Evolutionary conservation across 257 asterid species (phyloP), one percentile per base, ranked within the genome.

Genomic region (Nicotiana paniculata): DNA sequence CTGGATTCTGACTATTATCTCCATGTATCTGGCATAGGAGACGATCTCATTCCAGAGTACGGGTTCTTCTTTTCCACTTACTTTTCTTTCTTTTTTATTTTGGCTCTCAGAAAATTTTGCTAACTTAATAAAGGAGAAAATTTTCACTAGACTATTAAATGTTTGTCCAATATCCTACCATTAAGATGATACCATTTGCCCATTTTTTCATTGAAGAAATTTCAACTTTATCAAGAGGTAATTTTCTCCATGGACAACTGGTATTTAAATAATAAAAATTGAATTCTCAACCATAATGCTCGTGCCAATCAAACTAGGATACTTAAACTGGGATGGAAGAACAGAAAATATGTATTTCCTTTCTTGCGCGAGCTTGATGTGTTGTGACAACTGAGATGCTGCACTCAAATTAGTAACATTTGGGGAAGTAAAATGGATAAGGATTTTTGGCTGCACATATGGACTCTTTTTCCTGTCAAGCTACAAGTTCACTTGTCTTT

Each of bases 1-100:
- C 88, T 96, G 92, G 99, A 96, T 88, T 94, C 99, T 76, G 99
- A 96, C 90, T 96, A 96, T 86, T 96, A 96, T 89, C 99, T 96
- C 85, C 99, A 96, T 82, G 97, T 94, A 67, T 96, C 99, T 59
- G 98, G 98, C 74, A 87, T 92, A 79, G 98, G 97, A 83, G 99
- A 94, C 81, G 98, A 96, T 88, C 77, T 92, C 81, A 66, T 92
- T 81, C 97, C 96, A 43, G 92, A 93, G 77, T 81, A 77, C 28
- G 91, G 97, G 97, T 74, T 74, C 79, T 46, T 48, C 39, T 74
- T 24, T 74, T 74, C 26, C 63, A 13, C 4, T 74, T 26, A 12
- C 26, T 62, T 33, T 46, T 46, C 37, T 69, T 69, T 21, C 7
- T 13, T 24, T 72, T 74, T 53, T 53, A 53, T 13, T 53, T 53